phyloP scores from a whole-genome alignment of 1,284 basidiomycete species.

The Cystobasidium sp. region DNA sequence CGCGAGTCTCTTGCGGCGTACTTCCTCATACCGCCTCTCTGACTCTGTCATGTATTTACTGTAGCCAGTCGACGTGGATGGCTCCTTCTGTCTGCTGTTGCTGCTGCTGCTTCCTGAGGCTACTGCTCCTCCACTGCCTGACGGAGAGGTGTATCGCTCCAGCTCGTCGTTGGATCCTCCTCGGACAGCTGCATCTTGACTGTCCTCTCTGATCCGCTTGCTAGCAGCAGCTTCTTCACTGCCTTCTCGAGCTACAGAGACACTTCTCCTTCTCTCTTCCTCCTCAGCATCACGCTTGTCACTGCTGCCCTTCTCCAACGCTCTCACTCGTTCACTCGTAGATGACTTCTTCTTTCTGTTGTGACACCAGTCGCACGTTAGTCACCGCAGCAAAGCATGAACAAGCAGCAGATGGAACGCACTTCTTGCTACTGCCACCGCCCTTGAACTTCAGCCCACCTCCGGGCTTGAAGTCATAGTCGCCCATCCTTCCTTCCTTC shows the following conservation, averaged over 20 bases:
- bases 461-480: constrained; percentile 82
- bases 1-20: constrained; percentile 65
- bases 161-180: neutral
- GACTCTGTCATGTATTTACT: constrained; percentile 44
- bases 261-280: neutral
- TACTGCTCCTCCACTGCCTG: neutral
- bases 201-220: neutral
- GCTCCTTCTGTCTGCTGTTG: neutral
- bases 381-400: neutral
- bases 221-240: neutral
- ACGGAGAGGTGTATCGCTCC: constrained; percentile 17
- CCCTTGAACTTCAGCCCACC: constrained; percentile 90
- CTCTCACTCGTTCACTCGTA: constrained; percentile 72
- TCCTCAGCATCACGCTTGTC: neutral
- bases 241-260: constrained; percentile 11
- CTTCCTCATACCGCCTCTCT: constrained; percentile 46
- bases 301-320: constrained; percentile 62
- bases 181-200: neutral
- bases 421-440: constrained; percentile 69
- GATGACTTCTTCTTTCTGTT: constrained; percentile 78
- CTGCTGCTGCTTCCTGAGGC: constrained; percentile 10
- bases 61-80: constrained; percentile 17
- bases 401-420: constrained; percentile 54
- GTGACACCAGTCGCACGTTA: neutral
- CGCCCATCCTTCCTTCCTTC: constrained; percentile 54